These are phyloP conservation scores for Neofusicoccum sp. DNA, from an alignment of 2,329 filamentous ascomycete species.

Conservation along the genomic window DNA sequence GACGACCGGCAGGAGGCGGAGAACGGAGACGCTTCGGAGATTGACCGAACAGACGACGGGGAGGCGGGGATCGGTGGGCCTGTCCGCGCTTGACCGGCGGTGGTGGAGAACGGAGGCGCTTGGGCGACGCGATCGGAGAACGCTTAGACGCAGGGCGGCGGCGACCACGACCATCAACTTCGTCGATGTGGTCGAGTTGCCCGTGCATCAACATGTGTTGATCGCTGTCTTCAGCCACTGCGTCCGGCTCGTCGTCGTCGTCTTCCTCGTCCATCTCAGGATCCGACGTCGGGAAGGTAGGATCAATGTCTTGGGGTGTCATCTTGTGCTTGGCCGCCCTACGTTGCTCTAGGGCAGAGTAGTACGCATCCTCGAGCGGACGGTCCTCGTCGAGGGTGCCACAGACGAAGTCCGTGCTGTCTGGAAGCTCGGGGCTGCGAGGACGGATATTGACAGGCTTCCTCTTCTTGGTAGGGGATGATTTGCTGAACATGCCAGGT, in stretches of 20 bases:
- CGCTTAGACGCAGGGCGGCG: slow-evolving; percentile 32
- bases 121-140: slow-evolving; percentile 58
- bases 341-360: slow-evolving; percentile 77
- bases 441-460: slow-evolving; percentile 59
- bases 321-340: slow-evolving; percentile 41
- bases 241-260: slow-evolving; percentile 44
- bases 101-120: slow-evolving; percentile 56
- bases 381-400: slow-evolving; percentile 95
- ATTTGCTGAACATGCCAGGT: slow-evolving; percentile 21
- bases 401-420: slow-evolving; percentile 99
- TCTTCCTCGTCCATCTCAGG: slow-evolving; percentile 79
- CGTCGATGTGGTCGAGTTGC: slow-evolving; percentile 66
- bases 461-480: slow-evolving; percentile 45
- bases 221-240: slow-evolving; percentile 60
- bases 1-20: slow-evolving; percentile 36
- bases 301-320: slow-evolving; percentile 62
- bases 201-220: slow-evolving; percentile 69
- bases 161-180: slow-evolving; percentile 47
- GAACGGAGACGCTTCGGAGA: slow-evolving; percentile 65
- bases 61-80: slow-evolving; percentile 39
- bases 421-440: slow-evolving; percentile 78
- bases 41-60: slow-evolving; percentile 62
- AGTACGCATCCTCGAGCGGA: slow-evolving; percentile 89
- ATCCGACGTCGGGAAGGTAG: slow-evolving; percentile 93
- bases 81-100: slow-evolving; percentile 31